phyloP scores from a whole-genome alignment of 306 rosid species.

The Luffa acutangula region DNA sequence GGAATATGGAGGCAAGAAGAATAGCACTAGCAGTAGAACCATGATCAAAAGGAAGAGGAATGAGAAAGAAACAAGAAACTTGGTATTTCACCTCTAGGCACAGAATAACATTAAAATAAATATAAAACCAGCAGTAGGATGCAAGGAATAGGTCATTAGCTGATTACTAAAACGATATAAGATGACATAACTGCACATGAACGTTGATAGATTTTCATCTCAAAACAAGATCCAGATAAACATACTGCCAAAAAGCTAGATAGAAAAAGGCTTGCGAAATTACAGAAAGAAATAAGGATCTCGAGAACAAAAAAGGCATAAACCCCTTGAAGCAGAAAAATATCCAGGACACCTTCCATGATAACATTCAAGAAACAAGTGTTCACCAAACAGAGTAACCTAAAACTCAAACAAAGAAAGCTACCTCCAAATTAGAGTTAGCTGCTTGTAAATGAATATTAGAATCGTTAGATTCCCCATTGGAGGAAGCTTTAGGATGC shows the following conservation, averaged over 20 bases:
- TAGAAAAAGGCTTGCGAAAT: neutral
- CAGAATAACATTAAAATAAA: neutral
- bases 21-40: neutral
- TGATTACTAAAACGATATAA: neutral
- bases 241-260: neutral
- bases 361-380: neutral
- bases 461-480: conserved; percentile 19
- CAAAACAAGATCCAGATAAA: neutral
- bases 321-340: neutral
- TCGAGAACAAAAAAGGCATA: neutral
- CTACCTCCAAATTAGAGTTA: conserved; percentile 57
- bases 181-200: neutral
- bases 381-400: neutral
- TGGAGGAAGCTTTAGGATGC: conserved; percentile 32
- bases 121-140: neutral
- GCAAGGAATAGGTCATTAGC: neutral
- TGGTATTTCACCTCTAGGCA: neutral
- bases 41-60: neutral
- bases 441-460: conserved; percentile 22
- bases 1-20: neutral
- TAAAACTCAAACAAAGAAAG: conserved; percentile 1
- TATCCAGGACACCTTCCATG: neutral
- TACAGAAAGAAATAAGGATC: neutral
- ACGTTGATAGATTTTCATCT: neutral
- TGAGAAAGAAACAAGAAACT: neutral